A percentile compares a stretch with the other conserved stretches of the same genome.
phyloP scores from a whole-genome alignment of 2,329 filamentous ascomycete genomes.

The Pseudofabraea citricarpa region DNA sequence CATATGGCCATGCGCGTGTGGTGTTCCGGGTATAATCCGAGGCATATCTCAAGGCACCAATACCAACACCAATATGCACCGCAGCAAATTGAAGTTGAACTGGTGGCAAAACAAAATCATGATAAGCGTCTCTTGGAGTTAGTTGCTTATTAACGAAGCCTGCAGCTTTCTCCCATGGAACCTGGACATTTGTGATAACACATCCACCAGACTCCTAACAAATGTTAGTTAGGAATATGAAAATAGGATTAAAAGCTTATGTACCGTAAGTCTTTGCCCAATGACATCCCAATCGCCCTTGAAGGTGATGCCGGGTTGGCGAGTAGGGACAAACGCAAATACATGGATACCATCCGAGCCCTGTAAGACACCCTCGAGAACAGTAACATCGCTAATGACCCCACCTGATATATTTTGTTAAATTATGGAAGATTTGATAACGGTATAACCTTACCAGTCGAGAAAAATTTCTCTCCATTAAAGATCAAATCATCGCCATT shows the following conservation, averaged over 20 bases:
- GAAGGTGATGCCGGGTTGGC: background rate
- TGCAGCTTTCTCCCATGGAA: background rate
- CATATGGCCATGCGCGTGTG: constrained; percentile 2
- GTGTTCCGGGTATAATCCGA: background rate
- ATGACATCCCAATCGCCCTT: constrained; percentile 4
- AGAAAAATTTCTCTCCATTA: constrained; percentile 2
- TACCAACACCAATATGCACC: background rate
- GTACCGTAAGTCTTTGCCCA: constrained; percentile 1
- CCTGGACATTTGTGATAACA: constrained; percentile 1
- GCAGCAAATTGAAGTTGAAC: constrained; percentile 3
- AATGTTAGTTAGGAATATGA: background rate
- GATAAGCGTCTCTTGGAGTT: constrained; percentile 2
- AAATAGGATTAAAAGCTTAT: background rate
- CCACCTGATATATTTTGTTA: background rate
- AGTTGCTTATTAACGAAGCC: constrained; percentile 1
- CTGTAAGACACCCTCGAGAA: background rate
- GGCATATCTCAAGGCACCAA: background rate
- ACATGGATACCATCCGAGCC: background rate
- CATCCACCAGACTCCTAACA: constrained; percentile 1
- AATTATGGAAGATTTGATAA: background rate
- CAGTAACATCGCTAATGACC: constrained; percentile 2
- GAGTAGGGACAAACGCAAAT: background rate
- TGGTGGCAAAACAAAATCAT: constrained; percentile 3
- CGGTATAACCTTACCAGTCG: background rate
- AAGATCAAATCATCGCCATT: constrained; percentile 2